Conservation (phyloP, 805 yeast genomes). For the Wickerhamomyces canadensis region DNA sequence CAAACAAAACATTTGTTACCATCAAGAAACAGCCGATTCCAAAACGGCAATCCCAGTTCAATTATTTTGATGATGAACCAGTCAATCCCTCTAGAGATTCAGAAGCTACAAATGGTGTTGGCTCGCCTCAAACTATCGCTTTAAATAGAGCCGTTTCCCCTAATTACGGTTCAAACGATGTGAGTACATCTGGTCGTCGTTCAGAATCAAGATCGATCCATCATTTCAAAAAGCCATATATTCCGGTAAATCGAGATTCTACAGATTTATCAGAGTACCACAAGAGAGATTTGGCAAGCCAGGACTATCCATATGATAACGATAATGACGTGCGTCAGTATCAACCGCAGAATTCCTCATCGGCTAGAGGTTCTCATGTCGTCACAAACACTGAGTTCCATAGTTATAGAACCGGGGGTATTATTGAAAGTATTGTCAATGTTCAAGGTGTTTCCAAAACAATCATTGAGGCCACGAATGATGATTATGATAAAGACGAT, state of each 20-base stretch:
- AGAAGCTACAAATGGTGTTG: constrained; percentile 3
- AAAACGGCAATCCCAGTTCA: constrained; percentile 8
- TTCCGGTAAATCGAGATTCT: constrained; percentile 14
- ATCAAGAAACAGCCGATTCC: constrained; percentile 53
- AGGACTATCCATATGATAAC: too few relatives aligned
- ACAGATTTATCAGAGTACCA: constrained; percentile 15
- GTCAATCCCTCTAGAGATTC: background rate
- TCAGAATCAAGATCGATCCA: constrained; percentile 9
- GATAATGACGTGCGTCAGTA: too few relatives aligned
- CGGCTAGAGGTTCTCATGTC: too few relatives aligned
- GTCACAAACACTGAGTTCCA: constrained; percentile 12
- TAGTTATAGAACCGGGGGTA: constrained; percentile 33
- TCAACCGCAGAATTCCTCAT: background rate
- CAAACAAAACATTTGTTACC: constrained; percentile 59
- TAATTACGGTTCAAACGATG: constrained; percentile 16
- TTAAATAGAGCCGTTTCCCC: constrained; percentile 16
- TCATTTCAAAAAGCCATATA: constrained; percentile 12
- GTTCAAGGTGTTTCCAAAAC: constrained; percentile 83
- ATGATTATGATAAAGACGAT: constrained; percentile 12
- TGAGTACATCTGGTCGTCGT: background rate
- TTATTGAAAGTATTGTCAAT: constrained; percentile 77
- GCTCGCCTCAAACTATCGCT: background rate
- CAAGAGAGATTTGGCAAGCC: background rate
- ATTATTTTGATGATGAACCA: constrained; percentile 15
- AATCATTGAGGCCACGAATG: constrained; percentile 64